Evolutionary conservation across 768 basidiomycete species (phyloP), one percentile per base, ranked within the genome.

Genomic region (Russula sp.): DNA sequence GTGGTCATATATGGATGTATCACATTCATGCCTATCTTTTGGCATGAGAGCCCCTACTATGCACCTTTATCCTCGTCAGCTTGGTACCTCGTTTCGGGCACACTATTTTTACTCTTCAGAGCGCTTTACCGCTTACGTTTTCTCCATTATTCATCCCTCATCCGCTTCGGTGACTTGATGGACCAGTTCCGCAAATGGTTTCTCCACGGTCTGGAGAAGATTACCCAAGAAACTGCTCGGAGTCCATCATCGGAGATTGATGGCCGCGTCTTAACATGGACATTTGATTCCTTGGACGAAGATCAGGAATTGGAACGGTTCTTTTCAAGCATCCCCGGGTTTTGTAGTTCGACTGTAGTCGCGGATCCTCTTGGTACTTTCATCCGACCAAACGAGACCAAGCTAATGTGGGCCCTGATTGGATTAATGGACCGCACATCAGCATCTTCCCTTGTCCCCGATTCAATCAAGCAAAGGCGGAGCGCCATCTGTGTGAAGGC

Each of bases 221-320:
- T 35, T 2, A 22, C 50, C 14, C 42, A 59, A 45, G 49, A 52
- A 34, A 39, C 50, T 10, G 58, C 58, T 7, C 58, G 13, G 22
- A 25, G 11, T 2, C 22, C 43, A 36, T 11, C 47, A 20, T 43
- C 41, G 18, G 41, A 29, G 34, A 51, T 50, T 4, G 60, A 56
- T 36, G 35, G 41, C 34, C 48, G 48, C 16, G n/a, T 49, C 0
- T 38, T 61, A 18, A 20, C 18, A 3, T 51, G 29, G 55, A 61
- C 48, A 22, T 41, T 61, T 22, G 9, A 46, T 25, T 49, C 53
- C 2, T 36, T 56, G 32, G 32, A 56, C 11, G 20, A 55, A 7
- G 60, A 61, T 18, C 9, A 36, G 1, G 59, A 60, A 35, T 34
- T 60, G 7, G 59, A 60, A 25, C 35, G 35, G 3, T 60, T 60